A percentile compares a stretch with the other conserved stretches of the same genome.
Conservation (phyloP, 768 basidiomycete species). For the Podaxis pistillaris region DNA sequence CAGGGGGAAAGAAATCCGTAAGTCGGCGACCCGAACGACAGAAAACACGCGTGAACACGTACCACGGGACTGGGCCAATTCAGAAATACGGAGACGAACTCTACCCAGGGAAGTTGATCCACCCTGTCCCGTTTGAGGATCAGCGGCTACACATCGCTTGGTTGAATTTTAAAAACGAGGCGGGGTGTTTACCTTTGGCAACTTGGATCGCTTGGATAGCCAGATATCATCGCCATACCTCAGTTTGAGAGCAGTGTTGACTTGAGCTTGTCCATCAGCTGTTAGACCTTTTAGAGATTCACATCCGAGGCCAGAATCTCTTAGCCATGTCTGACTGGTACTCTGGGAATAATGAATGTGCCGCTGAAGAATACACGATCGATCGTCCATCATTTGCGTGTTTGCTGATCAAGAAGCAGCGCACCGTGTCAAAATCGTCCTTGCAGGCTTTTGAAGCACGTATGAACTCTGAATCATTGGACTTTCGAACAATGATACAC, state of each 20-base stretch:
- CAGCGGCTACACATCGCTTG: slow-evolving; percentile 12
- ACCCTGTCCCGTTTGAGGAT: slow-evolving; percentile 49
- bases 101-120: slow-evolving; percentile 83
- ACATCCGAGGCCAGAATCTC: slow-evolving; percentile 19
- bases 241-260: slow-evolving; percentile 34
- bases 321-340: slow-evolving; percentile 10
- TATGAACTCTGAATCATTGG: slow-evolving; percentile 37
- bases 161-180: slow-evolving; percentile 14
- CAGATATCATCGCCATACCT: slow-evolving; percentile 55
- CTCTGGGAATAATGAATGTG: slow-evolving; percentile 14
- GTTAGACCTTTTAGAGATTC: slow-evolving; percentile 24
- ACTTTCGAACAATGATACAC: slow-evolving; percentile 44
- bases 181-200: slow-evolving; percentile 46
- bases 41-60: slow-evolving; percentile 19
- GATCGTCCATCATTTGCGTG: background rate
- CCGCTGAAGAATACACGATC: slow-evolving; percentile 3
- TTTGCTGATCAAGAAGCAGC: background rate
- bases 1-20: slow-evolving; percentile 12
- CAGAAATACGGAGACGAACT: slow-evolving; percentile 62
- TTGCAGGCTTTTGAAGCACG: slow-evolving; percentile 30
- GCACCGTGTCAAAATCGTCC: slow-evolving; percentile 7
- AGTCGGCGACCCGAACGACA: slow-evolving; percentile 7
- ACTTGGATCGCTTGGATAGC: slow-evolving; percentile 49
- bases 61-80: slow-evolving; percentile 67
- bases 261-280: slow-evolving; percentile 30